These are phyloP conservation scores for Boletus fagicola DNA, from an alignment of 768 basidiomycete species.

Conservation along the genomic window DNA sequence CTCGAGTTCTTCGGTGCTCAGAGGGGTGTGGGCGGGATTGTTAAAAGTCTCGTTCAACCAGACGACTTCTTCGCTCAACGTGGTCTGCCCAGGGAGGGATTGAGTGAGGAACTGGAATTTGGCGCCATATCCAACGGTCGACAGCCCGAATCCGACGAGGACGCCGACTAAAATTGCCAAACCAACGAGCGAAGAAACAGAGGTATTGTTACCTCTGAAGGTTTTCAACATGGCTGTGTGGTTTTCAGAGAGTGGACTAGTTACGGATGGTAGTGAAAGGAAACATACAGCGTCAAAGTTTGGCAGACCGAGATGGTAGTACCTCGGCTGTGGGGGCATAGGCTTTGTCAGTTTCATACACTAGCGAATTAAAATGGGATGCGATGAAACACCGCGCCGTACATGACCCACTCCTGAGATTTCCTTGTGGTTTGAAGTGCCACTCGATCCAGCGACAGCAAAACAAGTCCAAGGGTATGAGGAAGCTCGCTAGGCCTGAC, in stretches of 20 bases:
- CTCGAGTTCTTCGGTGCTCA: constrained; percentile 17
- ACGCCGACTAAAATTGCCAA: constrained; percentile 28
- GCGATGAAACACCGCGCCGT: not conserved
- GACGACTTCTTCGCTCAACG: constrained; percentile 12
- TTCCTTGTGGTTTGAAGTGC: not conserved
- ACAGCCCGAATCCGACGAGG: constrained; percentile 28
- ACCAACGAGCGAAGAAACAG: constrained; percentile 15
- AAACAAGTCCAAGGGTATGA: not conserved
- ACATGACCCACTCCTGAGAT: not conserved
- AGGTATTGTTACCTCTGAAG: not conserved
- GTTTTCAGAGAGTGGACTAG: not conserved
- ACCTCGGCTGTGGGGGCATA: constrained; percentile 2
- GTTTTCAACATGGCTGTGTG: constrained; percentile 5
- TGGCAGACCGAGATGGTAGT: not conserved
- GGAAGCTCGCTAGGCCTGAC: not conserved
- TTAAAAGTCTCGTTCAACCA: constrained; percentile 10
- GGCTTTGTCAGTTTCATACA: not conserved
- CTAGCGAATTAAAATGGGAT: not conserved
- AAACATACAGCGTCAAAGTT: not conserved
- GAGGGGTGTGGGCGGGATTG: not conserved
- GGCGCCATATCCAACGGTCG: constrained; percentile 13
- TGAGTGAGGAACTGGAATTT: constrained; percentile 18
- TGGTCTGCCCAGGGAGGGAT: constrained; percentile 12
- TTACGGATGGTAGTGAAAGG: not conserved
- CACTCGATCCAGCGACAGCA: not conserved